These are phyloP conservation scores for Mycena venus DNA, from an alignment of 768 basidiomycete species.

Conservation along the genomic window DNA sequence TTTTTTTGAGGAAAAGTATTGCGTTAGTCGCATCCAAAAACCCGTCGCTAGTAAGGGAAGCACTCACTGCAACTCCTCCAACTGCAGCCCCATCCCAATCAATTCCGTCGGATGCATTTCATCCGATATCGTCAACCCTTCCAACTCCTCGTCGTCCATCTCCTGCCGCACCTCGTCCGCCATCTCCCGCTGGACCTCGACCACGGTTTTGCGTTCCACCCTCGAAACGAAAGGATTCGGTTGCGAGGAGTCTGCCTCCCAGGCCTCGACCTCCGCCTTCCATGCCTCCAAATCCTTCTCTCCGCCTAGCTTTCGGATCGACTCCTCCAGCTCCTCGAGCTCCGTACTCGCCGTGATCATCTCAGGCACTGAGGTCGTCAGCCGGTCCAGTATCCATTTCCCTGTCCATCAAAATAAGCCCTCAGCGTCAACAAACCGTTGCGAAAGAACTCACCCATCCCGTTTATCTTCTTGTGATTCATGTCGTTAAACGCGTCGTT, in stretches of 20 bases:
- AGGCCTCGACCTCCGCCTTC: not conserved
- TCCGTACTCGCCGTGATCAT: not conserved
- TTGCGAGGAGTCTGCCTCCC: slow-evolving; percentile 1
- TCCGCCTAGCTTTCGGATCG: not conserved
- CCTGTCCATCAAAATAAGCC: not conserved
- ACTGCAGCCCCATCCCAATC: slow-evolving; percentile 30
- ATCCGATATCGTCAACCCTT: not conserved
- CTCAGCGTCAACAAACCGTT: not conserved
- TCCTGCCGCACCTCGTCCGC: slow-evolving; percentile 30
- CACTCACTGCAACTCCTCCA: slow-evolving; percentile 35
- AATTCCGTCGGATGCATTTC: slow-evolving; percentile 22
- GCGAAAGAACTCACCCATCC: not conserved
- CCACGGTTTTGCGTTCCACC: slow-evolving; percentile 3
- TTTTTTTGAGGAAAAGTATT: not conserved
- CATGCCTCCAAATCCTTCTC: not conserved
- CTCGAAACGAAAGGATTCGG: slow-evolving; percentile 24
- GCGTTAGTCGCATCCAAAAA: too few relatives aligned
- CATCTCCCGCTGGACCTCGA: slow-evolving; percentile 33
- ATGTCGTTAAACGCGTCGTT: slow-evolving; percentile 42
- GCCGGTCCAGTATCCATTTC: not conserved
- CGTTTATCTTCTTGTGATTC: slow-evolving; percentile 25
- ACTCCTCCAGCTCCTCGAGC: slow-evolving; percentile 13
- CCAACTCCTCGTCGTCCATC: slow-evolving; percentile 4
- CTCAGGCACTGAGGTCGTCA: too few relatives aligned
- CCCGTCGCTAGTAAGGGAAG: too few relatives aligned